Base-by-base conservation (phyloP, 768 basidiomycete genomes). In the Royoungia palumana region DNA sequence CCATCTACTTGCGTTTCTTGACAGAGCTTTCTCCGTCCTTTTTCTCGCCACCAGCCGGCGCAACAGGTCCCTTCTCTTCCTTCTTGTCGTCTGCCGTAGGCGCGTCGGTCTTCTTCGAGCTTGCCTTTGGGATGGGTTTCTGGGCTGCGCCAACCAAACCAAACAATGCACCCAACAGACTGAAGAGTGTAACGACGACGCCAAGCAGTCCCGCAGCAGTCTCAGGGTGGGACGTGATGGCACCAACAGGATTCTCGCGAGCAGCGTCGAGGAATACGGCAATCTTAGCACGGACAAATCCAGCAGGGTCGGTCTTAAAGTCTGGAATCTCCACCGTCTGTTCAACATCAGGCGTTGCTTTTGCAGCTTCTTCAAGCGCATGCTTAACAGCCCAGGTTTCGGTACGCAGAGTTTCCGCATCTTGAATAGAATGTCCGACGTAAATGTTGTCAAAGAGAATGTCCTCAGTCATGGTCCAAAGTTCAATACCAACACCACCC, bases 401-500 rank as follows among this genome's bases (percentile, higher is more conserved):
- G 14, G 75, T 71, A 47, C 93, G 91, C 57, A 99, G 71, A 11
- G 73, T 70, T 68, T 88, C 83, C 54, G 96, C 96, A 51, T 95
- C 92, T 34, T 82, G 81, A 49, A 82, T 65, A 17, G 93, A 94
- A 76, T 94, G 87, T 50, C 94, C 94, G 50, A 99, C 70, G 74
- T 93, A 98, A 64, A 99, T 82, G 75, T 92, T 94, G 72, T 90
- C 83, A 67, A 94, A 94, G 58, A 94, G 78, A 59, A 94, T 94
- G 64, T 90, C 86, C 70, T 89, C 89, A 36, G 94, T 95, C 96
- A 98, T 99, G 39, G 95, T 95, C 96, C 96, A 99, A 60, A 98
- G 83, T 72, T 99, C 96, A 57, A 98, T 94, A 63, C 94, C 94
- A 53, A 96, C 81, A 72, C 93, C 94, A 58, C 91, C 89, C 87